phyloP scores from a whole-genome alignment of 1,139 yeast species.

The Candida anutae region DNA sequence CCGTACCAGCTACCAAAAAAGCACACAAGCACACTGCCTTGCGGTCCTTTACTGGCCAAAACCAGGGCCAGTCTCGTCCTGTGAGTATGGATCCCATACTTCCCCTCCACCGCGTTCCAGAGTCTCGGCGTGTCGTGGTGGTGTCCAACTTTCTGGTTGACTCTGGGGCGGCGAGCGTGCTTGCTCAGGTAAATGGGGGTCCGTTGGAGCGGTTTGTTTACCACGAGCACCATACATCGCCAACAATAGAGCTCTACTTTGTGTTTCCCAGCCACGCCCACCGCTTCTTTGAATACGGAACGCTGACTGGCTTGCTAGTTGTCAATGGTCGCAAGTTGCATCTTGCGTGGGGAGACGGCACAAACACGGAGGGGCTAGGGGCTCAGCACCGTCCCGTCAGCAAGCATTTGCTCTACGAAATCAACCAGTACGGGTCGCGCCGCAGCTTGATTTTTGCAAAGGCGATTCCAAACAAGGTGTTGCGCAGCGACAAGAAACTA shows the following conservation, averaged over 20 bases:
- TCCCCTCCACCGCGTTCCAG: no score
- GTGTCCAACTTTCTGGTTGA: constrained; percentile 5
- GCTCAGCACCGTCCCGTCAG: constrained; percentile 27
- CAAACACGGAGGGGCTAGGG: constrained; percentile 16
- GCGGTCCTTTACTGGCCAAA: no score
- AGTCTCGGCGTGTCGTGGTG: constrained; percentile 6
- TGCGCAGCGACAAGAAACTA: constrained; percentile 11
- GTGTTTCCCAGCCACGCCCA: constrained; percentile 47
- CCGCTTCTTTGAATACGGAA: constrained; percentile 46
- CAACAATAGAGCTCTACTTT: constrained; percentile 44
- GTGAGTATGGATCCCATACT: no score
- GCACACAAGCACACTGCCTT: no score
- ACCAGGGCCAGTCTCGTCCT: no score
- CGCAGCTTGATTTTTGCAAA: constrained; percentile 28
- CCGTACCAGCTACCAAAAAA: no score
- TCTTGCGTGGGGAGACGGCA: constrained; percentile 32
- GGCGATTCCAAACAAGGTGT: constrained; percentile 16
- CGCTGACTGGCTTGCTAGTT: constrained; percentile 45
- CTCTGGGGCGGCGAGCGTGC: constrained; percentile 39
- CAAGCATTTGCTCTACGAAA: constrained; percentile 20
- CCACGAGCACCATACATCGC: constrained; percentile 9
- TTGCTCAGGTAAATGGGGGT: constrained; percentile 66
- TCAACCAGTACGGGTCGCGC: constrained; percentile 22
- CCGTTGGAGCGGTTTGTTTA: constrained; percentile 51
- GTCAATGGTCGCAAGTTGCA: constrained; percentile 49